Percentiles rank a stretch among this genome's conserved stretches.
Evolutionary conservation across 768 basidiomycete genomes (phyloP).

Genomic region (Clathrus columnatus): DNA sequence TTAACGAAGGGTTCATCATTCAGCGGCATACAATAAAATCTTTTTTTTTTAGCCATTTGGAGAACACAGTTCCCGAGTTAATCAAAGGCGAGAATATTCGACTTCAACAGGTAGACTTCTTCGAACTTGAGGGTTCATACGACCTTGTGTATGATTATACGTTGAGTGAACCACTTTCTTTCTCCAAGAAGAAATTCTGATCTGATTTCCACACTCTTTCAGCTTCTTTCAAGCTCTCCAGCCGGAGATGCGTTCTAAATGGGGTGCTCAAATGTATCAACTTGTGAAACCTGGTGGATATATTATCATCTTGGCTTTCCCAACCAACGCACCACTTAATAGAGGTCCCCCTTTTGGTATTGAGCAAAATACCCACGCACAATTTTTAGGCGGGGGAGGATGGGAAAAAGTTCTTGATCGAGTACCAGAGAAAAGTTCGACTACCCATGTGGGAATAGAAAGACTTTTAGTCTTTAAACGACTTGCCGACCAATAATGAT

Average conservation of each 20-base stretch:
- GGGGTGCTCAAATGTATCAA: slow-evolving; percentile 49
- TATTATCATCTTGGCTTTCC: slow-evolving; percentile 52
- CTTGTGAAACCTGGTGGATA: slow-evolving; percentile 55
- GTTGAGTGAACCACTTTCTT: slow-evolving; percentile 22
- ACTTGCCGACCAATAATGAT: no score
- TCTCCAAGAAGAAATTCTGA: neutral
- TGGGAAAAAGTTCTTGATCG: slow-evolving; percentile 50
- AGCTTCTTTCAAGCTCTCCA: slow-evolving; percentile 72
- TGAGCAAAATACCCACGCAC: slow-evolving; percentile 45
- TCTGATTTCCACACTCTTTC: neutral
- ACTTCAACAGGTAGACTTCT: slow-evolving; percentile 46
- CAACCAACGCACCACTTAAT: slow-evolving; percentile 37
- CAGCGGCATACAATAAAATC: no score
- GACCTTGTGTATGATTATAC: slow-evolving; percentile 64
- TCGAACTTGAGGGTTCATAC: slow-evolving; percentile 33
- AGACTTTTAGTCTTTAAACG: slow-evolving; percentile 48
- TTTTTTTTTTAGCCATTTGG: no score
- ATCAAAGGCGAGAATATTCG: no score
- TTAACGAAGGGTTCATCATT: no score
- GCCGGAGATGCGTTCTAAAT: slow-evolving; percentile 36
- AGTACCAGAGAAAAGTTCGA: slow-evolving; percentile 34
- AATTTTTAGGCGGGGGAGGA: slow-evolving; percentile 35
- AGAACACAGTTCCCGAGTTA: no score
- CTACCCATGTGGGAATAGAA: slow-evolving; percentile 39
- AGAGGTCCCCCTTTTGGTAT: slow-evolving; percentile 58